Conservation (phyloP, 2,329 filamentous ascomycete genomes). For the Colletotrichum cuscutae region DNA sequence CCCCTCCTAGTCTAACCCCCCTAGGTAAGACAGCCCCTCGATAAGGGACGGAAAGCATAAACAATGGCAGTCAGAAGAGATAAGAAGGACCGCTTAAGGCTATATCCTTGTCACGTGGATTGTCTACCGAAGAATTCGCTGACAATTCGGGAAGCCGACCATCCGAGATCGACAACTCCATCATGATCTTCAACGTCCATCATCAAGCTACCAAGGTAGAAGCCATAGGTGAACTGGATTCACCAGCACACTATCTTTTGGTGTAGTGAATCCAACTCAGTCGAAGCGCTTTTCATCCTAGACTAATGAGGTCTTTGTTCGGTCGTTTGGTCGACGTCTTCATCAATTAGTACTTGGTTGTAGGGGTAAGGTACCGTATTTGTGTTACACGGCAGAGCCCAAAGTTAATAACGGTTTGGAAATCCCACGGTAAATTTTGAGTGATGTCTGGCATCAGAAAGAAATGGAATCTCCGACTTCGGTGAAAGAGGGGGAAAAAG, state of each 20-base stretch:
- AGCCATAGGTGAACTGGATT: background rate
- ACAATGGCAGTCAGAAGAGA: background rate
- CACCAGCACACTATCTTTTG: background rate
- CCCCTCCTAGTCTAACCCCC: constrained; percentile 2
- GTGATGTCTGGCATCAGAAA: background rate
- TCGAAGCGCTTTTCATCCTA: background rate
- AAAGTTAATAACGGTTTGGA: background rate
- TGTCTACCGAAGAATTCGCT: background rate
- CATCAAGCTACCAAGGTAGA: background rate
- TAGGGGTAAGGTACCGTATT: background rate
- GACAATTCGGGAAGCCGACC: background rate
- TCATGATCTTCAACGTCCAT: background rate
- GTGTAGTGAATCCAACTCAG: background rate
- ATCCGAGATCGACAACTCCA: constrained; percentile 1
- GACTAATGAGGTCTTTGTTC: background rate
- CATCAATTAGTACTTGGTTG: background rate
- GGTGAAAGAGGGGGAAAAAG: background rate
- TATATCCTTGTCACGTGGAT: constrained; percentile 5
- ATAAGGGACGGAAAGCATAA: background rate
- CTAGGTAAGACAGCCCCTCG: background rate
- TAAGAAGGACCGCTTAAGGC: background rate
- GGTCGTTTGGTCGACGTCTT: background rate
- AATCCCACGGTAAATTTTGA: background rate
- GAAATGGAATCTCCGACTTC: background rate
- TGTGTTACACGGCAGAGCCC: background rate